Evolutionary conservation across 345 rosid genomes (phyloP).

Genomic region (Bruguiera parviflora): DNA sequence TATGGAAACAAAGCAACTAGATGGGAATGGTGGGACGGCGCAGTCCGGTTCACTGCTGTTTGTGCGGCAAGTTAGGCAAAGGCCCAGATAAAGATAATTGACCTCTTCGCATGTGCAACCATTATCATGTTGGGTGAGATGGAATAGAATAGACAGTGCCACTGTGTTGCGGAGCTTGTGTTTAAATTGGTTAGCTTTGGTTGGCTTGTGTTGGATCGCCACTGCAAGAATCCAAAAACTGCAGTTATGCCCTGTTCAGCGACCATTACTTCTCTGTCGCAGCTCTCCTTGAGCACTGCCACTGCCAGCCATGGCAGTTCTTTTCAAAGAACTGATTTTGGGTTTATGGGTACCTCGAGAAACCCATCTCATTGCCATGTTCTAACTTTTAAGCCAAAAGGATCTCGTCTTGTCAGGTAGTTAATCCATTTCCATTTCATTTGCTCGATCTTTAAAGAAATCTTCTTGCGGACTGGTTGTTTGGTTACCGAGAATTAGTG

Average conservation of each 20-base stretch:
- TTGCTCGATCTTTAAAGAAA: neutral
- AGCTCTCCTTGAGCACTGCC: conserved; percentile 7
- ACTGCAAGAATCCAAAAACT: neutral
- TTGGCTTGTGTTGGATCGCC: neutral
- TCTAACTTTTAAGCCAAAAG: conserved; percentile 17
- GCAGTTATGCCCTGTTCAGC: neutral
- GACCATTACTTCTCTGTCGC: conserved; percentile 10
- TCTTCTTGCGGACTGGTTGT: neutral
- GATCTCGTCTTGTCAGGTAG: conserved; percentile 25
- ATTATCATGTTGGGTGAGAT: too few species aligned
- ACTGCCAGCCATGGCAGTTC: conserved; percentile 7
- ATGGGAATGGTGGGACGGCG: too few species aligned
- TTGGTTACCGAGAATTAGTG: neutral
- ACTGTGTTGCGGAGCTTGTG: neutral
- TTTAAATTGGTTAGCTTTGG: neutral
- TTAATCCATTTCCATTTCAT: neutral
- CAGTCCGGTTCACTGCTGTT: too few species aligned
- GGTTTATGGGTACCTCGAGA: conserved; percentile 9
- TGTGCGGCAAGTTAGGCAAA: too few species aligned
- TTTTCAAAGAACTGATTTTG: conserved; percentile 18
- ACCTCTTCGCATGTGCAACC: too few species aligned
- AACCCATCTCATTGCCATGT: neutral
- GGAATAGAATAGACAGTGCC: too few species aligned
- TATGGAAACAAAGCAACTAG: too few species aligned
- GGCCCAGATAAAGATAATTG: too few species aligned